A percentile compares a stretch with the other conserved stretches of the same genome.
Evolutionary conservation across 1,284 basidiomycete species (phyloP).

Genomic region (Ustilago nuda): DNA sequence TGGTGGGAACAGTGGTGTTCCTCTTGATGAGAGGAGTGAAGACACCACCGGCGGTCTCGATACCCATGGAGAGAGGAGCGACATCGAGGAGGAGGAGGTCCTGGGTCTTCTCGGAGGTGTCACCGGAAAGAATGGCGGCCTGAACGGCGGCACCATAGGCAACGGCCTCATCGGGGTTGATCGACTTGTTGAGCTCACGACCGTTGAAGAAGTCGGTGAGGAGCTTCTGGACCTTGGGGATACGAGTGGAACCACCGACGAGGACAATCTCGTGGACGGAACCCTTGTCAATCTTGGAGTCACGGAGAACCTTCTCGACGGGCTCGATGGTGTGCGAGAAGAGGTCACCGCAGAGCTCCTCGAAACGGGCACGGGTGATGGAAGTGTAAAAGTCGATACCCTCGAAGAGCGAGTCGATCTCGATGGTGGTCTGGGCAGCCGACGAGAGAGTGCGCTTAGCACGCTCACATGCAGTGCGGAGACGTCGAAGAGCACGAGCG

Average conservation of each 20-base stretch:
- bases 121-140: constrained; percentile 96
- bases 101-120: constrained; percentile 97
- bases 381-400: constrained; percentile 99
- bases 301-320: constrained; percentile 97
- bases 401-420: constrained; percentile 97
- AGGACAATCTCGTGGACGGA: constrained; percentile 94
- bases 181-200: constrained; percentile 73
- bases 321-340: constrained; percentile 98
- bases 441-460: constrained; percentile 98
- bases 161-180: constrained; percentile 99
- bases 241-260: constrained; percentile 98
- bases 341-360: constrained; percentile 96
- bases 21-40: constrained; percentile 97
- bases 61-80: constrained; percentile 90
- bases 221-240: constrained; percentile 96
- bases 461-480: constrained; percentile 97
- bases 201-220: constrained; percentile 99
- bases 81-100: constrained; percentile 97
- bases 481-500: constrained; percentile 94
- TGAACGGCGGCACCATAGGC: constrained; percentile 99
- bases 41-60: constrained; percentile 99
- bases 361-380: constrained; percentile 97
- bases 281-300: constrained; percentile 95
- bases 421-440: constrained; percentile 94
- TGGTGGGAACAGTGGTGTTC: constrained; percentile 98